phyloP scores from a whole-genome alignment of 2,329 filamentous ascomycete species.

The Endothia cerciana region DNA sequence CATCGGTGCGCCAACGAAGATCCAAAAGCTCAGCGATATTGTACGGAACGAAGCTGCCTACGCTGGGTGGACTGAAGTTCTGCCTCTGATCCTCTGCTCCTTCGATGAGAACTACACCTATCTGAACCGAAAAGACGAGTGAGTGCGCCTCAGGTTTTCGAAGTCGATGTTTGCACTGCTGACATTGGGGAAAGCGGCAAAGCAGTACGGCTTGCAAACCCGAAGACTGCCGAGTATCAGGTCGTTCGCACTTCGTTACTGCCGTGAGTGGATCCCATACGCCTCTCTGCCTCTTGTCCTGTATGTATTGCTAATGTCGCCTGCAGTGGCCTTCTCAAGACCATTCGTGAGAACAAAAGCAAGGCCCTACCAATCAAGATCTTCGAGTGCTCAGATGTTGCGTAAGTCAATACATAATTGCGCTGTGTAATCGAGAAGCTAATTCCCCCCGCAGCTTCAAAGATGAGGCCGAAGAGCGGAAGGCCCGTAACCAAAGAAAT shows the following conservation, averaged over 20 bases:
- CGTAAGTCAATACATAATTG: slow-evolving; percentile 37
- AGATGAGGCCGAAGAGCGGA: slow-evolving; percentile 78
- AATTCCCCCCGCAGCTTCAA: slow-evolving; percentile 62
- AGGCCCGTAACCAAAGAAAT: slow-evolving; percentile 89
- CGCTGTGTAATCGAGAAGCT: not conserved
- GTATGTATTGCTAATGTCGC: slow-evolving; percentile 38
- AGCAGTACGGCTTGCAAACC: slow-evolving; percentile 85
- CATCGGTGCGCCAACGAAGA: slow-evolving; percentile 80
- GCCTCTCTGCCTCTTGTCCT: not conserved
- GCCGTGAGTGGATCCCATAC: slow-evolving; percentile 6
- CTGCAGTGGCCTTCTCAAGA: slow-evolving; percentile 79
- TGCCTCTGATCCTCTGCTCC: slow-evolving; percentile 94
- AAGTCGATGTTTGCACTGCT: not conserved
- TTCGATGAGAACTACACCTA: slow-evolving; percentile 98
- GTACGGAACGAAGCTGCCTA: slow-evolving; percentile 87
- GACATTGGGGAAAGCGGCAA: slow-evolving; percentile 51
- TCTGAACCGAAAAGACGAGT: slow-evolving; percentile 86
- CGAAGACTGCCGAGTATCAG: slow-evolving; percentile 92
- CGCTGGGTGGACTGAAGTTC: slow-evolving; percentile 94
- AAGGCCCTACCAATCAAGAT: slow-evolving; percentile 89
- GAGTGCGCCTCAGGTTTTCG: not conserved
- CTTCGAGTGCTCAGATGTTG: slow-evolving; percentile 89
- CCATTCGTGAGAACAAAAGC: slow-evolving; percentile 89
- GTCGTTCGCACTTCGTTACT: slow-evolving; percentile 81
- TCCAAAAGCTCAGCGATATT: slow-evolving; percentile 96